These are phyloP conservation scores for Dipodascopsis uninucleata DNA, from an alignment of 805 yeast species.

Conservation along the genomic window DNA sequence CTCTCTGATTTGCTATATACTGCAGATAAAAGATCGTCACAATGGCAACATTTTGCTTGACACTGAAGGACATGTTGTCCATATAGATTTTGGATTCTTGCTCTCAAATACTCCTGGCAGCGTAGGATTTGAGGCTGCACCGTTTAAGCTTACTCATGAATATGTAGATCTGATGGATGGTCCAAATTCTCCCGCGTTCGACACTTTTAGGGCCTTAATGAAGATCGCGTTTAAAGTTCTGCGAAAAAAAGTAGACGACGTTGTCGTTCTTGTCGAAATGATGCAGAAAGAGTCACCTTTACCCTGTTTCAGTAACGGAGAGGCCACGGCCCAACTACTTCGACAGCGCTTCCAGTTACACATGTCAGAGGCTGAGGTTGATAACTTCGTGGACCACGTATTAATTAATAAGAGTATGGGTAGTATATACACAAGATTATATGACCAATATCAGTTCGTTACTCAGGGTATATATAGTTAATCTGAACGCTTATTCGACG, in stretches of 20 bases:
- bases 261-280: constrained; percentile 80
- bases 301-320: constrained; percentile 90
- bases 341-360: constrained; percentile 80
- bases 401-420: constrained; percentile 80
- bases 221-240: constrained; percentile 71
- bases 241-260: constrained; percentile 67
- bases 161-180: constrained; percentile 90
- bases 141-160: constrained; percentile 87
- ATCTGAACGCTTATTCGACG: background rate
- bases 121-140: constrained; percentile 96
- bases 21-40: constrained; percentile 96
- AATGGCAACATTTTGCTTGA: constrained; percentile 98
- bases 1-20: constrained; percentile 80
- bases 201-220: constrained; percentile 57
- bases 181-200: constrained; percentile 54
- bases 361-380: constrained; percentile 66
- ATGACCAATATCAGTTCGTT: constrained; percentile 90
- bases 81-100: constrained; percentile 92
- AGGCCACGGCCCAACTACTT: constrained; percentile 71
- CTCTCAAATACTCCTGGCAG: constrained; percentile 95
- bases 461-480: constrained; percentile 84
- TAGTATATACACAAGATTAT: constrained; percentile 82
- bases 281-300: constrained; percentile 83
- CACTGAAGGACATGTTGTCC: constrained; percentile 85
- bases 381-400: constrained; percentile 68